A percentile compares a stretch with the other conserved stretches of the same genome.
phyloP scores from a whole-genome alignment of 352 stramenopile species.

The Phytophthora pistaciae region DNA sequence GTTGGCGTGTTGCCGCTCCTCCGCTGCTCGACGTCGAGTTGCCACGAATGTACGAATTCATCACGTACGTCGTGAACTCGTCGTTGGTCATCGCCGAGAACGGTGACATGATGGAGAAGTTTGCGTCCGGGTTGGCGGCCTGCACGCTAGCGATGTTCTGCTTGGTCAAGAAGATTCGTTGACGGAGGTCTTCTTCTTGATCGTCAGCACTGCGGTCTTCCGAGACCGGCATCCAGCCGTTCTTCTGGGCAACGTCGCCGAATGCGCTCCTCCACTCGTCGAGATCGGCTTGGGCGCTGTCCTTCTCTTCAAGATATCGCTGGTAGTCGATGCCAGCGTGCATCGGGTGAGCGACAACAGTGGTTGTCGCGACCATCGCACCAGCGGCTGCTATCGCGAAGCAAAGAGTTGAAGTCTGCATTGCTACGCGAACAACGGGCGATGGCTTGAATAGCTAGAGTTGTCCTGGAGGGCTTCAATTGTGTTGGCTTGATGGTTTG shows the following conservation, averaged over 20 bases:
- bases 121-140: constrained; percentile 46
- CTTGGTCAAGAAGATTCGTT: constrained; percentile 64
- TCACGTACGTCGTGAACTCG: constrained; percentile 52
- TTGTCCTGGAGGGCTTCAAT: constrained; percentile 13
- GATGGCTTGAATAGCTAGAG: not conserved
- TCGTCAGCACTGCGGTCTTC: constrained; percentile 47
- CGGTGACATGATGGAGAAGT: constrained; percentile 66
- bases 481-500: constrained; percentile 25
- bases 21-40: constrained; percentile 28
- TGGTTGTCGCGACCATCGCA: constrained; percentile 3
- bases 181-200: constrained; percentile 52
- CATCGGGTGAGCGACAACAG: constrained; percentile 37
- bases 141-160: constrained; percentile 44
- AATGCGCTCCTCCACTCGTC: constrained; percentile 48
- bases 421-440: no score
- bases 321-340: constrained; percentile 57
- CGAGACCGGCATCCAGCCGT: constrained; percentile 45
- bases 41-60: constrained; percentile 46
- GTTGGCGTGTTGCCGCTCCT: constrained; percentile 17
- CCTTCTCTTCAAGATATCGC: constrained; percentile 52
- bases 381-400: constrained; percentile 8
- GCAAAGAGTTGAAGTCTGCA: constrained; percentile 23
- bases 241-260: constrained; percentile 39
- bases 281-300: constrained; percentile 45
- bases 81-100: constrained; percentile 54